Percentiles rank a stretch among this genome's conserved stretches.
phyloP scores from a whole-genome alignment of 148 eudicot species.

The Arctostaphylos glauca region DNA sequence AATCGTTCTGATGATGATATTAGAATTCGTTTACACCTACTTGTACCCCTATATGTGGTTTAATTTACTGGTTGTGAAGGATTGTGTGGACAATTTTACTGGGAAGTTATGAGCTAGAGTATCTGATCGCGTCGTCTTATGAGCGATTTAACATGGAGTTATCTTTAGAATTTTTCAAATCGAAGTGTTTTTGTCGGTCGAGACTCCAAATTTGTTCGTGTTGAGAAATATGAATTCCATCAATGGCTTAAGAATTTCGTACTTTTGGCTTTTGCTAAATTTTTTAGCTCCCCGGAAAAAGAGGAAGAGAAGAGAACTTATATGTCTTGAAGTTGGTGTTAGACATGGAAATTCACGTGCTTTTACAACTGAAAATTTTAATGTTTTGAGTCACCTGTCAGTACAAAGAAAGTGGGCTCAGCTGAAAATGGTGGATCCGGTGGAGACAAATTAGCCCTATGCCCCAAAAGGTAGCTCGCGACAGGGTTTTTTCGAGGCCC shows the following conservation, averaged over 20 bases:
- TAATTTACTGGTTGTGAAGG: background rate
- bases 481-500: too few relatives aligned
- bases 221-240: too few relatives aligned
- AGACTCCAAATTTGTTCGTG: too few relatives aligned
- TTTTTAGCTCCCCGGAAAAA: background rate
- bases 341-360: background rate
- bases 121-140: background rate
- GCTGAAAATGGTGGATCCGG: too few relatives aligned
- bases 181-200: background rate
- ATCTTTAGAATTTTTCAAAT: background rate
- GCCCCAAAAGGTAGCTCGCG: too few relatives aligned
- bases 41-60: background rate
- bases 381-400: background rate
- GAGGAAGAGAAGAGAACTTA: background rate
- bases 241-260: too few relatives aligned
- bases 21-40: background rate
- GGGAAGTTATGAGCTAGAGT: background rate
- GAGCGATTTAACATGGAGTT: background rate
- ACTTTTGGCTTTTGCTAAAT: too few relatives aligned
- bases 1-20: background rate
- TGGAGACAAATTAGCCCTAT: too few relatives aligned
- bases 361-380: background rate
- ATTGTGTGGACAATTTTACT: conserved; percentile 1
- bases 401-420: too few relatives aligned
- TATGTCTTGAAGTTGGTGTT: background rate